phyloP scores from a whole-genome alignment of 1,284 basidiomycete species.

The Cystobasidium slooffiae region DNA sequence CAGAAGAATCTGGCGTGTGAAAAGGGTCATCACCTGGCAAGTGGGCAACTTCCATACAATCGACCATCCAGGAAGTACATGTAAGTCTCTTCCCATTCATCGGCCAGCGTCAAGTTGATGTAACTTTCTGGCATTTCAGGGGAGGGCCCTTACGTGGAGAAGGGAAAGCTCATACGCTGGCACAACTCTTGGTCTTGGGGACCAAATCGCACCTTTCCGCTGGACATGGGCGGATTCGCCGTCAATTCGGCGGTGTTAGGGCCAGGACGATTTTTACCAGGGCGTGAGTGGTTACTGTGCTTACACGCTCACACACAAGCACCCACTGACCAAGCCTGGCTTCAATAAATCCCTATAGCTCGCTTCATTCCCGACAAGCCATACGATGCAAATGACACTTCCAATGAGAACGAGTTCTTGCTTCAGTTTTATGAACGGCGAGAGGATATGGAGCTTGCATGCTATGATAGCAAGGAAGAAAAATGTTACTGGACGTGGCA shows the following conservation, averaged over 20 bases:
- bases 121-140: not conserved
- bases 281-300: slow-evolving; percentile 23
- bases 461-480: slow-evolving; percentile 19
- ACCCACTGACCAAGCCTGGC: not conserved
- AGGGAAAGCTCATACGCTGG: slow-evolving; percentile 32
- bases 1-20: slow-evolving; percentile 26
- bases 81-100: not conserved
- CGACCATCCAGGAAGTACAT: slow-evolving; percentile 17
- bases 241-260: slow-evolving; percentile 34
- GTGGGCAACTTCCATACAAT: slow-evolving; percentile 26
- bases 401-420: slow-evolving; percentile 20
- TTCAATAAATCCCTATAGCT: not conserved
- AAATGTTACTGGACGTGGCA: slow-evolving; percentile 32
- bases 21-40: slow-evolving; percentile 33
- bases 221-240: slow-evolving; percentile 42
- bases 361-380: slow-evolving; percentile 29
- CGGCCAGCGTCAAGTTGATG: not conserved
- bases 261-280: slow-evolving; percentile 9
- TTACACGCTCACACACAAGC: not conserved
- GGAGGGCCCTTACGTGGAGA: slow-evolving; percentile 27
- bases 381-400: slow-evolving; percentile 12
- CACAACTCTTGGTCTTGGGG: slow-evolving; percentile 25
- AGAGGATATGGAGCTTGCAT: slow-evolving; percentile 22
- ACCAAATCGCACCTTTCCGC: slow-evolving; percentile 28
- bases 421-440: slow-evolving; percentile 11